These are phyloP conservation scores for Sporisorium scitamineum DNA, from an alignment of 1,284 basidiomycete species.

Conservation along the genomic window DNA sequence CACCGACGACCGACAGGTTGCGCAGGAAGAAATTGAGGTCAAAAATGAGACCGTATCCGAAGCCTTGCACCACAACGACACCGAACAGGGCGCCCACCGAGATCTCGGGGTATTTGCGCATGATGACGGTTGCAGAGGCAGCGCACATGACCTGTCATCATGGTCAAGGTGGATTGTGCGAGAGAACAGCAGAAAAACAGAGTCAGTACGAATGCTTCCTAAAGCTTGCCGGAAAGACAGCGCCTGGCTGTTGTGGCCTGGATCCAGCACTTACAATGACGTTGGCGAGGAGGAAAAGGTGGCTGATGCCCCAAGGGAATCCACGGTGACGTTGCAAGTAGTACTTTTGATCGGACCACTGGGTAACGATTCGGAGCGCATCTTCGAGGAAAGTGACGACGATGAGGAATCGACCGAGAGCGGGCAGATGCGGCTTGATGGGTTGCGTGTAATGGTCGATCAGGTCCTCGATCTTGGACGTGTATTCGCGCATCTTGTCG, in stretches of 20 bases:
- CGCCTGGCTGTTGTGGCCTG: neutral
- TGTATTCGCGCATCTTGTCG: constrained; percentile 82
- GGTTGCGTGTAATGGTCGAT: constrained; percentile 94
- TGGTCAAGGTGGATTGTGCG: neutral
- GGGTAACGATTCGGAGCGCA: constrained; percentile 89
- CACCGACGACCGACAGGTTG: constrained; percentile 90
- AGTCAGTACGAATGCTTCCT: neutral
- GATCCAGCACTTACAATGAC: constrained; percentile 80
- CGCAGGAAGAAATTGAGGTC: constrained; percentile 99
- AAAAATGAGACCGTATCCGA: constrained; percentile 93
- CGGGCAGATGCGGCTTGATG: constrained; percentile 91
- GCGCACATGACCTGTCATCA: constrained; percentile 76
- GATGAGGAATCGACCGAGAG: constrained; percentile 95
- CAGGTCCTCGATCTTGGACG: constrained; percentile 84
- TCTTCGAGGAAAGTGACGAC: constrained; percentile 99
- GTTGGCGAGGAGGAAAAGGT: constrained; percentile 90
- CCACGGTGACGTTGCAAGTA: constrained; percentile 80
- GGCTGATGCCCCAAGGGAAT: constrained; percentile 94
- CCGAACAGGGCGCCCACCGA: constrained; percentile 87
- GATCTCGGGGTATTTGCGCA: constrained; percentile 87
- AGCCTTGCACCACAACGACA: constrained; percentile 92
- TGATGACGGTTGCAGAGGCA: constrained; percentile 88
- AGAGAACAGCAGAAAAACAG: neutral
- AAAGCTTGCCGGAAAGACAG: neutral
- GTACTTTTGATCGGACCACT: constrained; percentile 90